Conservation (phyloP, 768 basidiomycete genomes). For the Cystofilobasidium macerans region DNA sequence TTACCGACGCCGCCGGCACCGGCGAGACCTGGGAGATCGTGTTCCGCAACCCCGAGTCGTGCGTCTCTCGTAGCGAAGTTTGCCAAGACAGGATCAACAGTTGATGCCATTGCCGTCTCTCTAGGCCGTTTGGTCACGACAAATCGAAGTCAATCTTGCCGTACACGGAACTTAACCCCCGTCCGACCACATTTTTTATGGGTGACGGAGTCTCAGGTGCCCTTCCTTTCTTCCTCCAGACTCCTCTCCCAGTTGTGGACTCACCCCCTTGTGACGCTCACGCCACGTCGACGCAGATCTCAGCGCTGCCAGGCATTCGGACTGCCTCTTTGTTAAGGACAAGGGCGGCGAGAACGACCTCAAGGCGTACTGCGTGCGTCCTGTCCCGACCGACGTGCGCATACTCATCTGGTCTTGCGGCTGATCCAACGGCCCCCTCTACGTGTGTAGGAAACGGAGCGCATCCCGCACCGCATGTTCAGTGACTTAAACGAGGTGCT, state of each 20-base stretch:
- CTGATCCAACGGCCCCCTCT: neutral
- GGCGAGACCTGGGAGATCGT: slow-evolving; percentile 59
- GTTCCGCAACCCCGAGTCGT: slow-evolving; percentile 82
- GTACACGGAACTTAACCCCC: slow-evolving; percentile 57
- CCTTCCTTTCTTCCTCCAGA: slow-evolving; percentile 30
- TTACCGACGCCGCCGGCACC: slow-evolving; percentile 49
- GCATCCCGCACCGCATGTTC: slow-evolving; percentile 72
- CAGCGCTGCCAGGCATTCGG: slow-evolving; percentile 83
- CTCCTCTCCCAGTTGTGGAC: too few relatives aligned
- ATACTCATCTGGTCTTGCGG: neutral
- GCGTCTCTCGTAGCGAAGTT: slow-evolving; percentile 27
- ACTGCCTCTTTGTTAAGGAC: slow-evolving; percentile 83
- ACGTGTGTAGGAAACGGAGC: slow-evolving; percentile 42
- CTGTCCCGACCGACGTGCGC: neutral
- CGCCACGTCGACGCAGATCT: slow-evolving; percentile 49
- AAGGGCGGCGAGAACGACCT: slow-evolving; percentile 80
- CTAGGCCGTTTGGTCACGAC: slow-evolving; percentile 82
- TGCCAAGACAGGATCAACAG: too few relatives aligned
- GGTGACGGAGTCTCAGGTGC: slow-evolving; percentile 92
- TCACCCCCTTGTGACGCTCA: neutral
- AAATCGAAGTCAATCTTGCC: slow-evolving; percentile 90
- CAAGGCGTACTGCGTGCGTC: slow-evolving; percentile 57
- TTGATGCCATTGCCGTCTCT: neutral
- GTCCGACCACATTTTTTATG: slow-evolving; percentile 86
- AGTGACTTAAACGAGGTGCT: slow-evolving; percentile 28